Evolutionary conservation across 2,329 filamentous ascomycete species (phyloP).

Genomic region (Pseudopithomyces maydicus): DNA sequence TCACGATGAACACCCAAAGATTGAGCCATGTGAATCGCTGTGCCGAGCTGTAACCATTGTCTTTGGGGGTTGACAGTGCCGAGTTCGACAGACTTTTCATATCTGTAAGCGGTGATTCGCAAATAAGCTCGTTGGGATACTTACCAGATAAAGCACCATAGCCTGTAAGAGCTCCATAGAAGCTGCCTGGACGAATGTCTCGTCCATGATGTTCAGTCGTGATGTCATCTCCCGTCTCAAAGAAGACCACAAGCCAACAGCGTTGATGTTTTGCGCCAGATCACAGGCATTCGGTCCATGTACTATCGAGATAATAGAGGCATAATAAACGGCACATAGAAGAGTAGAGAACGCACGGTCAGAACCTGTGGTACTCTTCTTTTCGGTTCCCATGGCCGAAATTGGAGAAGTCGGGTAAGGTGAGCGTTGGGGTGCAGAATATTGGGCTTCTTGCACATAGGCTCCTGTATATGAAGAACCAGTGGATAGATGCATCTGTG

Average conservation of each 20-base stretch:
- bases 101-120: constrained; percentile 1
- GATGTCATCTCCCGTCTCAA: constrained; percentile 18
- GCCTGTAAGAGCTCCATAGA: constrained; percentile 25
- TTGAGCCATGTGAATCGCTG: constrained; percentile 21
- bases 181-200: constrained; percentile 5
- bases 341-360: constrained; percentile 18
- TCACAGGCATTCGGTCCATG: constrained; percentile 18
- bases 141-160: constrained; percentile 22
- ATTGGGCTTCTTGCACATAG: constrained; percentile 12
- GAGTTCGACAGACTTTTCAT: constrained; percentile 17
- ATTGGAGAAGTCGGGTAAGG: background rate
- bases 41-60: constrained; percentile 21
- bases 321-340: constrained; percentile 25
- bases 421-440: constrained; percentile 8
- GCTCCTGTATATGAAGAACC: constrained; percentile 5
- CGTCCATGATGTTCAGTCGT: constrained; percentile 15
- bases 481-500: constrained; percentile 5
- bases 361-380: background rate
- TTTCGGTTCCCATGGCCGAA: background rate
- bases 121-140: background rate
- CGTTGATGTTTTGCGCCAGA: constrained; percentile 16
- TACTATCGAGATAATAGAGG: constrained; percentile 19
- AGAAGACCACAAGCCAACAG: constrained; percentile 12
- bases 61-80: constrained; percentile 11
- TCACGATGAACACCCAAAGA: constrained; percentile 23